A percentile compares a stretch with the other conserved stretches of the same genome.
Evolutionary conservation across 2,329 filamentous ascomycete species (phyloP).

Genomic region (Pseudocercospora musae): DNA sequence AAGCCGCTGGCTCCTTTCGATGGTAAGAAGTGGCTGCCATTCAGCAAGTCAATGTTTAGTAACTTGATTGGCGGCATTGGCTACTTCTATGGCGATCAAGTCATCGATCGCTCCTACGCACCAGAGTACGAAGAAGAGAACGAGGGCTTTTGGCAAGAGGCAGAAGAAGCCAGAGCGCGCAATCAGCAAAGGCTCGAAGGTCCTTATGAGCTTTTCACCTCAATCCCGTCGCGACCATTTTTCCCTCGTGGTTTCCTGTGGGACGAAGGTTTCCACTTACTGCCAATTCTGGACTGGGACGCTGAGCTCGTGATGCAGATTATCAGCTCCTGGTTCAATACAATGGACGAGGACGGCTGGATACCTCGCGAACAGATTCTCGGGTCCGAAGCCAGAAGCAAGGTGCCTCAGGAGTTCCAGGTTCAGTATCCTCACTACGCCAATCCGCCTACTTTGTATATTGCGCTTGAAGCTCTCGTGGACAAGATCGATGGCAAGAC

Average conservation of each 20-base stretch:
- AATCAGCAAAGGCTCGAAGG: constrained; percentile 70
- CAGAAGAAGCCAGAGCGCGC: constrained; percentile 71
- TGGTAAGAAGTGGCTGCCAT: constrained; percentile 67
- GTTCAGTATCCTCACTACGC: constrained; percentile 96
- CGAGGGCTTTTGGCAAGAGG: constrained; percentile 92
- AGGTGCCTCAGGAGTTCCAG: constrained; percentile 90
- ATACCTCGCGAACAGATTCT: constrained; percentile 95
- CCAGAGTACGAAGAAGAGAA: constrained; percentile 91
- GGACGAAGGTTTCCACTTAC: constrained; percentile 95
- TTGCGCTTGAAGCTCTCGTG: constrained; percentile 80
- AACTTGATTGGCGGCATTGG: constrained; percentile 92
- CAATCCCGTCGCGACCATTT: constrained; percentile 88
- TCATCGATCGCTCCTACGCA: constrained; percentile 90
- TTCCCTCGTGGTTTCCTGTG: constrained; percentile 95
- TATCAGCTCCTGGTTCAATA: constrained; percentile 89
- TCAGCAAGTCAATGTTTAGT: constrained; percentile 87
- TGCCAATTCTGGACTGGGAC: constrained; percentile 92
- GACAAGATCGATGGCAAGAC: constrained; percentile 63
- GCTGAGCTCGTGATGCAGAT: constrained; percentile 83
- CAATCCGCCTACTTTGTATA: constrained; percentile 91
- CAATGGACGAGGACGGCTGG: constrained; percentile 97
- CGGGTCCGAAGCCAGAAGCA: constrained; percentile 85
- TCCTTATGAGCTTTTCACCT: constrained; percentile 84
- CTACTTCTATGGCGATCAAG: constrained; percentile 85
- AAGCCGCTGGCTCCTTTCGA: constrained; percentile 73